A percentile compares a stretch with the other conserved stretches of the same genome.
These are phyloP conservation scores for Blastomyces emzantsi DNA, from an alignment of 2,329 filamentous ascomycete genomes.

Conservation along the genomic window DNA sequence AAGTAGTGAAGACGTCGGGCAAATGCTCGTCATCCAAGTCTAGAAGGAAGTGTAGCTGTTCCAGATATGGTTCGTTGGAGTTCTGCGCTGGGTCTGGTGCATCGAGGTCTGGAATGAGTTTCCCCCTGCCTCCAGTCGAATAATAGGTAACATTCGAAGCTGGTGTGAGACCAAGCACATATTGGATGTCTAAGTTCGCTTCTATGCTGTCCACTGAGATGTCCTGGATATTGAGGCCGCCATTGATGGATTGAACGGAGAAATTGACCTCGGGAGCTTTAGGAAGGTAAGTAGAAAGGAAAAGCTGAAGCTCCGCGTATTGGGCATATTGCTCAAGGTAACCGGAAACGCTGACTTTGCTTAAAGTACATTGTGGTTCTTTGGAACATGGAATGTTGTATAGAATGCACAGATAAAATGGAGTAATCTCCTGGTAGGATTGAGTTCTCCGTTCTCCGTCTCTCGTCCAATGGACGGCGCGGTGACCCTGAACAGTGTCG, in stretches of 20 bases:
- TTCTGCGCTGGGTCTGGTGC: conserved; percentile 35
- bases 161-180: conserved; percentile 48
- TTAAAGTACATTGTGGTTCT: conserved; percentile 28
- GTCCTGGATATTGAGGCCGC: conserved; percentile 44
- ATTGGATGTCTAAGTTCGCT: conserved; percentile 57
- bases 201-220: conserved; percentile 41
- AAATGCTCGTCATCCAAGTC: conserved; percentile 45
- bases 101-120: conserved; percentile 42
- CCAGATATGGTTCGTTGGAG: conserved; percentile 58
- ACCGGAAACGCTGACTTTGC: conserved; percentile 39
- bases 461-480: conserved; percentile 9
- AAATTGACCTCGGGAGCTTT: conserved; percentile 47
- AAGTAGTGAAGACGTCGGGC: conserved; percentile 58
- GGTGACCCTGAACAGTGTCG: conserved; percentile 29
- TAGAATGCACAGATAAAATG: conserved; percentile 41
- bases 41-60: conserved; percentile 53
- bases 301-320: neutral
- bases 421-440: conserved; percentile 37
- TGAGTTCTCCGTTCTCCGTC: too few species aligned
- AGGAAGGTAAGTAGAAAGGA: conserved; percentile 48
- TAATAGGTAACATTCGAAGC: conserved; percentile 44
- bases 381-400: conserved; percentile 41
- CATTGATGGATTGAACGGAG: conserved; percentile 48
- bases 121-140: conserved; percentile 50
- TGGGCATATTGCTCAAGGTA: conserved; percentile 38